Percentiles rank a stretch among this genome's conserved stretches.
Evolutionary conservation across 176 grass and related monocot species (phyloP).

Genomic region (Zoysia pacifica): DNA sequence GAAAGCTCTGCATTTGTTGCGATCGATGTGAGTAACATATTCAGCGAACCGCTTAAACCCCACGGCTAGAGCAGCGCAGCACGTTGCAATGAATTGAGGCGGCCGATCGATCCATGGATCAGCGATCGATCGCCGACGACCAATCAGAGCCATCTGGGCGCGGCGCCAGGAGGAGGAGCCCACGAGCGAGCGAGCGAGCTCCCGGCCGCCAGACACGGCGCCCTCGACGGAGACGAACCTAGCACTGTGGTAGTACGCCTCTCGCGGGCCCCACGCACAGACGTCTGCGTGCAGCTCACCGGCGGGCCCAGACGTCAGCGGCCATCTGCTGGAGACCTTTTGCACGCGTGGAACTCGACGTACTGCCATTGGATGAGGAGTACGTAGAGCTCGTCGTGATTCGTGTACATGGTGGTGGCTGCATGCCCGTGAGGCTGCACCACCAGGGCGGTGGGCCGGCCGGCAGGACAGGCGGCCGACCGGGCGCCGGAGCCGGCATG

Average conservation of each 20-base stretch:
- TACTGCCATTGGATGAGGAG: slow-evolving; percentile 20
- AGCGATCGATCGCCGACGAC: not conserved
- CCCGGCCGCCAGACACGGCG: slow-evolving; percentile 39
- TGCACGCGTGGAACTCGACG: not conserved
- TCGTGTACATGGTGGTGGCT: not conserved
- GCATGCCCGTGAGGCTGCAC: slow-evolving; percentile 15
- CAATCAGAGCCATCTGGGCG: slow-evolving; percentile 1
- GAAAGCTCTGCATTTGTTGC: too few species aligned
- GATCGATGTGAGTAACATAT: too few species aligned
- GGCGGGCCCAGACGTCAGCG: not conserved
- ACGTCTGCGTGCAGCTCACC: not conserved
- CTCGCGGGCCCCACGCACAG: not conserved
- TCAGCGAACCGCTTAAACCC: not conserved
- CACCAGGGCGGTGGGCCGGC: too few species aligned
- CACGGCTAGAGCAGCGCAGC: not conserved
- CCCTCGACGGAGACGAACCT: slow-evolving; percentile 23
- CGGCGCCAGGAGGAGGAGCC: not conserved
- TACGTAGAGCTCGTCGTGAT: not conserved
- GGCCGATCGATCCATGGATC: too few species aligned
- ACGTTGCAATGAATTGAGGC: not conserved
- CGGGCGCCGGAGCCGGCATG: slow-evolving; percentile 25
- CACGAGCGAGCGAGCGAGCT: not conserved
- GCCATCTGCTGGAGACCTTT: not conserved
- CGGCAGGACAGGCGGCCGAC: slow-evolving; percentile 25
- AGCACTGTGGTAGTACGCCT: too few species aligned